phyloP scores from a whole-genome alignment of 83 land plant genomes.

The Thuja plicata region DNA sequence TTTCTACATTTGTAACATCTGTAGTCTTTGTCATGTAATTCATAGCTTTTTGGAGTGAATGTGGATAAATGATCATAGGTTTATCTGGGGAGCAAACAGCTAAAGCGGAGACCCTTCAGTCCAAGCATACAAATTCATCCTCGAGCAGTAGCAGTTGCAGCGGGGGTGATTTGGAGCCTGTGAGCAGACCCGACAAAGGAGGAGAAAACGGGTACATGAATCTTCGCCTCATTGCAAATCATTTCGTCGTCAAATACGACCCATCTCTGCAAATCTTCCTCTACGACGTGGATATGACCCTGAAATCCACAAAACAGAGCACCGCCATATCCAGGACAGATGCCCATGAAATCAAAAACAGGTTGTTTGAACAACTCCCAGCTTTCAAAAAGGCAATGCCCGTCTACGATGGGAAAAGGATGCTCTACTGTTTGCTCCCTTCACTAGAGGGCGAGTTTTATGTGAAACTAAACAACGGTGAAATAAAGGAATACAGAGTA shows the following conservation, averaged over 20 bases:
- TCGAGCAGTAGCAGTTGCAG: neutral
- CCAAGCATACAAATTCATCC: neutral
- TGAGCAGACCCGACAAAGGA: neutral
- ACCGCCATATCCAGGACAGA: constrained; percentile 18
- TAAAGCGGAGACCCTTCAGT: neutral
- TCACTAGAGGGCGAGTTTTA: constrained; percentile 14
- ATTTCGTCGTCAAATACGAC: constrained; percentile 29
- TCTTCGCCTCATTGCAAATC: constrained; percentile 27
- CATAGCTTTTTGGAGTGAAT: no score
- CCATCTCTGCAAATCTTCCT: constrained; percentile 6
- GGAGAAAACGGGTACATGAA: accelerated
- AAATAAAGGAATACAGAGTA: neutral
- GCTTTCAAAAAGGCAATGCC: constrained; percentile 16
- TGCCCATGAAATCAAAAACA: constrained; percentile 14
- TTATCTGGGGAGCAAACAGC: neutral
- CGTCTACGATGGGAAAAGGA: constrained; percentile 46
- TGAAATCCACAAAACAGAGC: neutral
- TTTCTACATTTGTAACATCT: no score
- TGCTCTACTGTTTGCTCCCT: constrained; percentile 20
- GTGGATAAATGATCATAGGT: no score
- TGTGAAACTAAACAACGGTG: constrained; percentile 17
- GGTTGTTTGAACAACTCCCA: neutral
- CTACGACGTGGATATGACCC: constrained; percentile 30
- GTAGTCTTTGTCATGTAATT: no score
- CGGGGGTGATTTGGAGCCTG: neutral